phyloP scores from a whole-genome alignment of 1,284 basidiomycete species.

The Rhizoctonia solani region DNA sequence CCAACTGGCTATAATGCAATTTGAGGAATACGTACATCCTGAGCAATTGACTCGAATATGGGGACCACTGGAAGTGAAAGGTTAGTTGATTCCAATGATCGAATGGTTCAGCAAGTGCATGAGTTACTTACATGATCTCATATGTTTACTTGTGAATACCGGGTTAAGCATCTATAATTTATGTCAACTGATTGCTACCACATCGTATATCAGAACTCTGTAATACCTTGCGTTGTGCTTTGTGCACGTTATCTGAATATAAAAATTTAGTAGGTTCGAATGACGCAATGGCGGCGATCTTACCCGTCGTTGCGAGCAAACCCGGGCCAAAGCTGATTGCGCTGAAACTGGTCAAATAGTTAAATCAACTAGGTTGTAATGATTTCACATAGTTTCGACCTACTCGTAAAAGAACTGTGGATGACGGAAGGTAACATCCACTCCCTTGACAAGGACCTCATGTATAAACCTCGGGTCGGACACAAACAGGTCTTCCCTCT shows the following conservation, averaged over 20 bases:
- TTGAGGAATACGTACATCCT: neutral
- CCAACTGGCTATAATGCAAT: too few relatives aligned
- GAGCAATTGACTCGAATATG: neutral
- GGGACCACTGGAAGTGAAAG: neutral
- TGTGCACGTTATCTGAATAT: neutral
- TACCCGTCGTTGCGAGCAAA: neutral
- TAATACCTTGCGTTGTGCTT: constrained; percentile 10
- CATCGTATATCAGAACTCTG: neutral
- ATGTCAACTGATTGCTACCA: neutral
- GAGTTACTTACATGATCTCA: constrained; percentile 9
- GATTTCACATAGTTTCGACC: neutral
- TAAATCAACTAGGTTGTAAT: neutral
- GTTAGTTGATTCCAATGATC: neutral
- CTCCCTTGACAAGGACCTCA: constrained; percentile 19
- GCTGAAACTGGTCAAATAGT: neutral
- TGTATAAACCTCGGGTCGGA: constrained; percentile 15
- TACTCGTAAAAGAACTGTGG: constrained; percentile 5
- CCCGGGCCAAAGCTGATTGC: constrained; percentile 6
- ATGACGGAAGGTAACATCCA: neutral
- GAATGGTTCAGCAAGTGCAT: too few relatives aligned
- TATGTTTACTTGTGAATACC: constrained; percentile 27
- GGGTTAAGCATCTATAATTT: constrained; percentile 15
- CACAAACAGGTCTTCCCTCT: constrained; percentile 8
- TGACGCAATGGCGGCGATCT: neutral
- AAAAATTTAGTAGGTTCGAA: neutral